Base-by-base conservation (phyloP, 805 yeast species). In the Komagataella pseudopastoris region DNA sequence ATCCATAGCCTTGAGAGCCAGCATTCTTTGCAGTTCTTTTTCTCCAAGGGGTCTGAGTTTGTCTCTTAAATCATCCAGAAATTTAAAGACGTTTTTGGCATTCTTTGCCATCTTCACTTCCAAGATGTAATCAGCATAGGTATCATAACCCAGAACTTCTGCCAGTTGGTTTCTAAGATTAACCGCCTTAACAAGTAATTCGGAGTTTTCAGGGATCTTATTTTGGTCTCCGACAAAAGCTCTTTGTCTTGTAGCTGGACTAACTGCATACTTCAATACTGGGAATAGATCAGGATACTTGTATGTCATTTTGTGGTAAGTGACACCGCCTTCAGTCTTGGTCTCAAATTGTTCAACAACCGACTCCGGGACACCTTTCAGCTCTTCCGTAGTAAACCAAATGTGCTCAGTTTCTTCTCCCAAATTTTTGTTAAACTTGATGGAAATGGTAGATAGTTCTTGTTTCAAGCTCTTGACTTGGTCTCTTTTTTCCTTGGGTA, bases 51-150 rank as follows among this genome's bases (percentile, higher is more conserved):
- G 85, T 36, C 69, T 66, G 50, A 86, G 70, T 62, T 81, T 83
- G 3, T 59, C 58, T 56, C 72, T 75, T 60, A 88, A 72, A 61
- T 85, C 90, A 23, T 70, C 61, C 57, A 88, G 72, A 60, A 88
- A 88, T 43, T 65, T 60, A 58, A 75, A 60, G 18, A 86, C 96
- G 22, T 69, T 76, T 48, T 72, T 70, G 46, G 83, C 78, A 23
- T 70, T 72, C 60, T 87, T 84, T 46, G 95, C 95, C 90, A 88
- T 83, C 63, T 88, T 76, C 51, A 80, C 83, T 55, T 87, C 91
- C 56, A 88, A 71, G 39, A 81, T 76, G 60, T 76, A 86, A 51
- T 81, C 84, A 1, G 93, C 80, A 64, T 76, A 88, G 52, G 77
- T 78, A 6, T 74, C 64, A 65, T 83, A 88, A 18, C 89, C 93